Conservation (phyloP, 2,329 filamentous ascomycete species). For the Tolypocladium paradoxum region DNA sequence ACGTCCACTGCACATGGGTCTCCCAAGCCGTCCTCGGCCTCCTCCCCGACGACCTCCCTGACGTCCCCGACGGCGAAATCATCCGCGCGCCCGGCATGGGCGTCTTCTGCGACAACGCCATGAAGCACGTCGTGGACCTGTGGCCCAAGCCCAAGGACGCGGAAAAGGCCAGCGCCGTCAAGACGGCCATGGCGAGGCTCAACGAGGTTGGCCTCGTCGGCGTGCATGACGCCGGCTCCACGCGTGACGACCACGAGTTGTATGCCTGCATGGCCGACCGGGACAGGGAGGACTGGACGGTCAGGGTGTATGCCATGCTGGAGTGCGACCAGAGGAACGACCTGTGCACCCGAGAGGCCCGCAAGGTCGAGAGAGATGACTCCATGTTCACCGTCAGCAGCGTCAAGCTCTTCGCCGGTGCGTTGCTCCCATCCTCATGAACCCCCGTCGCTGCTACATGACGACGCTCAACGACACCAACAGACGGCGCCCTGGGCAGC, state of each 20-base stretch:
- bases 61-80: slow-evolving; percentile 54
- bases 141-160: slow-evolving; percentile 45
- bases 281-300: slow-evolving; percentile 38
- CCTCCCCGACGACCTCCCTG: slow-evolving; percentile 39
- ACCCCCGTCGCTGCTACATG: background rate
- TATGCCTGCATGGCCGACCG: slow-evolving; percentile 37
- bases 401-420: slow-evolving; percentile 60
- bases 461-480: background rate
- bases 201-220: slow-evolving; percentile 57
- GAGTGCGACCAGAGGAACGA: slow-evolving; percentile 55
- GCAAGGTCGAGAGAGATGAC: slow-evolving; percentile 31
- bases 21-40: slow-evolving; percentile 52
- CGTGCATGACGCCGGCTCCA: slow-evolving; percentile 57
- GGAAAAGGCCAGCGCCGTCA: slow-evolving; percentile 44
- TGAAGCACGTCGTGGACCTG: slow-evolving; percentile 46
- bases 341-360: too few species aligned
- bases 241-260: slow-evolving; percentile 41
- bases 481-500: slow-evolving; percentile 58
- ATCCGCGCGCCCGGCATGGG: slow-evolving; percentile 50
- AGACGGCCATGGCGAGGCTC: slow-evolving; percentile 49
- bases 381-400: slow-evolving; percentile 47
- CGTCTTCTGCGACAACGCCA: slow-evolving; percentile 65
- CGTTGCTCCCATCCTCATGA: slow-evolving; percentile 6
- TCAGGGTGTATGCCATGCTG: slow-evolving; percentile 58
- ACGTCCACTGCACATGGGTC: slow-evolving; percentile 61